Evolutionary conservation across 2,329 filamentous ascomycete species (phyloP), one percentile per base, ranked within the genome.

Genomic region (Xylariales sp.): DNA sequence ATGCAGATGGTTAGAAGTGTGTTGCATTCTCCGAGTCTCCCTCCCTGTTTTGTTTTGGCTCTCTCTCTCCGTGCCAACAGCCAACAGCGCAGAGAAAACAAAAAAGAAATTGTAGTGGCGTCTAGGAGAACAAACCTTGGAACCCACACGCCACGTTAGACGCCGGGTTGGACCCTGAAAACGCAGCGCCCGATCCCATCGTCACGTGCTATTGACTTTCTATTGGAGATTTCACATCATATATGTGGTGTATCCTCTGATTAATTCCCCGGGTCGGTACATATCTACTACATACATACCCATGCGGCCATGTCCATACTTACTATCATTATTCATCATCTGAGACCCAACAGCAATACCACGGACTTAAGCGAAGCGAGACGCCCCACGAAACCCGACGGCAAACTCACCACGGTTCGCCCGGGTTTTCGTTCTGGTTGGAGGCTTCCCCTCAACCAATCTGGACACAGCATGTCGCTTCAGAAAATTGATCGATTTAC

Each of bases 121-220:
- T 34, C 43, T 46, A 14, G 28, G 39, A 45, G 41, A 46, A 57
- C 23, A 32, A 43, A 10, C 16, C 9, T 41, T 34, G n/a, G 36
- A 66, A 48, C 14, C 60, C 60, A 62, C 49, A 60, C n/a, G 56
- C 56, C 60, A 64, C 54, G 58, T 41, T 62, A 43, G 16, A 54
- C 30, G 56, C 39, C n/a, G 32, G n/a, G 12, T 18, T 52, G 49
- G 55, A 54, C 43, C 61, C 55, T 55, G 53, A 48, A 53, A 45
- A 56, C 28, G 8, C 43, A 9, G 43, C 56, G 8, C n/a, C 36
- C 28, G 8, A 62, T 18, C 30, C 1, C 30, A 61, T 34, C 32
- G 43, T 61, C 65, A 68, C 56, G 65, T 68, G 61, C 36, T 39
- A 23, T 30, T 49, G n/a, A 9, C 59, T 53, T 46, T 53, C 23